Conservation (phyloP, 495 filamentous ascomycete genomes). For the Margaritispora aquatica region DNA sequence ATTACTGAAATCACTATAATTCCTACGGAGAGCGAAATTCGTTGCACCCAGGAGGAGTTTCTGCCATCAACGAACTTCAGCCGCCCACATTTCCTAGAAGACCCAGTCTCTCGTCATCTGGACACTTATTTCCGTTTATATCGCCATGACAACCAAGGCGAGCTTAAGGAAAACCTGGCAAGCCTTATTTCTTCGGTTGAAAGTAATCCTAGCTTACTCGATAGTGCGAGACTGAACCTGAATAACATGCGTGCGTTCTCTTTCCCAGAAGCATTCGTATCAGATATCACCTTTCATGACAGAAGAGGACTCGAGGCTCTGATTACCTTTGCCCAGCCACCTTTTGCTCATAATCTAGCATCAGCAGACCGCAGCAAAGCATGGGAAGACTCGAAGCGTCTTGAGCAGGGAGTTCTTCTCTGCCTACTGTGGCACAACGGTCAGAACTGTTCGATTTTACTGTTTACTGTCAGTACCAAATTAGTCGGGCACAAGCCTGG, state of each 20-base stretch:
- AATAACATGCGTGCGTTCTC: constrained; percentile 9
- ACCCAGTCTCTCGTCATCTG: constrained; percentile 51
- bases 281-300: constrained; percentile 6
- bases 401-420: constrained; percentile 11
- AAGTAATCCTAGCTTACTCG: background rate
- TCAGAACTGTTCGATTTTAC: constrained; percentile 11
- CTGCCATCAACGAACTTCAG: constrained; percentile 46
- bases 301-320: constrained; percentile 7
- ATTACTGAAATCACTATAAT: constrained; percentile 55
- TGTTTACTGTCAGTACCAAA: constrained; percentile 12
- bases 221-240: constrained; percentile 2
- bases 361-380: constrained; percentile 1
- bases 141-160: constrained; percentile 57
- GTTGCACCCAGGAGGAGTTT: constrained; percentile 44
- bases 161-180: constrained; percentile 44
- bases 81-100: constrained; percentile 38
- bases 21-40: constrained; percentile 56
- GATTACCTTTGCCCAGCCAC: constrained; percentile 6
- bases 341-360: constrained; percentile 6
- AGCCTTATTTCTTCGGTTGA: background rate
- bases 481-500: constrained; percentile 4
- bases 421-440: constrained; percentile 6
- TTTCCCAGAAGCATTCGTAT: constrained; percentile 1
- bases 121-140: constrained; percentile 67
- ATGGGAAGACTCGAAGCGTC: constrained; percentile 15